These are phyloP conservation scores for Lasiodiplodia citricola DNA, from an alignment of 2,329 filamentous ascomycete genomes.

Conservation along the genomic window DNA sequence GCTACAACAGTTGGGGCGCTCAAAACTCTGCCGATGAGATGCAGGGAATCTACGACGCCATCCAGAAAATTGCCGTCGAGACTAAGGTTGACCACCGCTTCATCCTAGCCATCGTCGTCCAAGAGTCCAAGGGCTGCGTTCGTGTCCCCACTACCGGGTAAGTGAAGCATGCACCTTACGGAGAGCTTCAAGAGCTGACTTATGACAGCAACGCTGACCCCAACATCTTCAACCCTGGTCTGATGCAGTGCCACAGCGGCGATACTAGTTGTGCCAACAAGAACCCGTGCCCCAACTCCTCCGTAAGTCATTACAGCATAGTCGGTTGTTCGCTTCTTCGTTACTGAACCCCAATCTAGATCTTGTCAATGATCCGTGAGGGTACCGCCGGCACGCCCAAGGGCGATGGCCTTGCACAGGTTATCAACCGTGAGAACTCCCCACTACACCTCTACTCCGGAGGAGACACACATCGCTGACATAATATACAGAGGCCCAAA, in stretches of 20 bases:
- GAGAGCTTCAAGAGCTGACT: not conserved
- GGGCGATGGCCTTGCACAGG: slow-evolving; percentile 52
- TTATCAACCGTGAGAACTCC: slow-evolving; percentile 34
- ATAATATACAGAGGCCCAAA: not conserved
- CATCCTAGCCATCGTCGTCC: slow-evolving; percentile 53
- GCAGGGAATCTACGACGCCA: slow-evolving; percentile 44
- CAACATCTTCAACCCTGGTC: slow-evolving; percentile 49
- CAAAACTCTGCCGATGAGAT: slow-evolving; percentile 48
- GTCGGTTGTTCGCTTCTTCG: too few relatives aligned
- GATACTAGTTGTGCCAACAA: slow-evolving; percentile 43
- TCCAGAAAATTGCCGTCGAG: slow-evolving; percentile 38
- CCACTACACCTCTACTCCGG: not conserved
- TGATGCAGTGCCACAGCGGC: slow-evolving; percentile 55
- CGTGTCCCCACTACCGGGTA: slow-evolving; percentile 49
- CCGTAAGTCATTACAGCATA: not conserved
- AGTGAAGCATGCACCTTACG: not conserved
- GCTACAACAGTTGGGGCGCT: slow-evolving; percentile 40
- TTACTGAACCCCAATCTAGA: slow-evolving; percentile 28
- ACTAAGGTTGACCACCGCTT: slow-evolving; percentile 47
- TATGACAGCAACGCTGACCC: slow-evolving; percentile 32
- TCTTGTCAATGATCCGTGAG: slow-evolving; percentile 50
- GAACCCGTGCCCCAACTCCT: slow-evolving; percentile 46
- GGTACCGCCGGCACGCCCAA: slow-evolving; percentile 49
- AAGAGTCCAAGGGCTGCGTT: slow-evolving; percentile 55
- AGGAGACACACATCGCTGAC: not conserved